Evolutionary conservation across 257 asterid genomes (phyloP).

Genomic region (Rubia yunnanensis): DNA sequence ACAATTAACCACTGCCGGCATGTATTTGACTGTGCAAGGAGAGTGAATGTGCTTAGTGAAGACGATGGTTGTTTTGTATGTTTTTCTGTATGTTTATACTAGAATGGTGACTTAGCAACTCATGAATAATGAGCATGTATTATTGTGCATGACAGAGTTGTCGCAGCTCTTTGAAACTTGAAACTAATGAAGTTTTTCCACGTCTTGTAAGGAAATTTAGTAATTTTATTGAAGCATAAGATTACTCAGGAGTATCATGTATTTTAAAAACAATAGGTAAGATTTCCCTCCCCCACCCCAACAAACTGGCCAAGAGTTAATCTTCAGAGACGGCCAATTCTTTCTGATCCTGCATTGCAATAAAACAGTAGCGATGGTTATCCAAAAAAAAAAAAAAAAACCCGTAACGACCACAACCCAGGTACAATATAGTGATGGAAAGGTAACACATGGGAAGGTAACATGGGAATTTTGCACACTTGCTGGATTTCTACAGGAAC

Average conservation of each 20-base stretch:
- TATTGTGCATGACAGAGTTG: too few relatives aligned
- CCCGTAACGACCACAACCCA: background rate
- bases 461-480: background rate
- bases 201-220: background rate
- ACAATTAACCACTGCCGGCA: background rate
- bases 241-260: background rate
- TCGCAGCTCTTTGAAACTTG: background rate
- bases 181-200: background rate
- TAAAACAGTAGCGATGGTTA: background rate
- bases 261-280: too few relatives aligned
- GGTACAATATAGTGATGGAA: background rate
- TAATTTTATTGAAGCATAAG: too few relatives aligned
- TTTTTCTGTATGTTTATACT: background rate
- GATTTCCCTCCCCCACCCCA: too few relatives aligned
- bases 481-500: slow-evolving; percentile 2
- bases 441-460: background rate
- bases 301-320: background rate
- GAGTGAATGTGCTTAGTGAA: background rate
- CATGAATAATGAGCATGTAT: background rate
- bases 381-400: background rate
- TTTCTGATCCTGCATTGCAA: background rate
- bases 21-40: slow-evolving; percentile 9
- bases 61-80: background rate
- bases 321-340: background rate
- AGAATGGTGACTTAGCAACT: background rate